Evolutionary conservation across 2,329 filamentous ascomycete species (phyloP), one percentile per base, ranked within the genome.

Genomic region (Emmonsiellopsis sp.): DNA sequence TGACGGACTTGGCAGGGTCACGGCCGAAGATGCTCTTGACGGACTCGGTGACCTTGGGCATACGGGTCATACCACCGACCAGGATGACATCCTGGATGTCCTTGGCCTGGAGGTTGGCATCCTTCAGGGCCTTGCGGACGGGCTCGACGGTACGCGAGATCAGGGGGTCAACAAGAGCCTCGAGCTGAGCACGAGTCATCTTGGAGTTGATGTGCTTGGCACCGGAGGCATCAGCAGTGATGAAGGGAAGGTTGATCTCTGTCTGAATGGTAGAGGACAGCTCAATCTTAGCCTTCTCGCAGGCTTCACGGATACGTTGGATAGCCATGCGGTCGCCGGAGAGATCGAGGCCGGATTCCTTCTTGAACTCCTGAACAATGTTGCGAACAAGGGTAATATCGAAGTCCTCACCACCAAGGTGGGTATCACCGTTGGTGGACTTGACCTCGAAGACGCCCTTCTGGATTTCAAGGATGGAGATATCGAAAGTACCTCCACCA

Each of bases 261-360:
- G 92, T 97, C 74, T 95, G 88, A 62, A 91, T 83, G 55, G 91
- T 91, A 36, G 91, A 96, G 10, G 92, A 97, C 62, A 97, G 80
- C 78, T 96, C 92, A 67, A 96, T 96, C 88, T 97, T 97, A 70
- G 92, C 92, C 85, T 96, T 96, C 83, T 97, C 92, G 63, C 91
- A 90, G 63, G 91, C 92, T 79, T 96, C 92, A 77, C 92, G 91
- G 72, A 97, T 96, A 84, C 92, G 86, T 83, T 96, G 92, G 69
- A 97, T 95, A 64, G 92, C 92, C 91, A 96, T 96, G 73, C 92
- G 90, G 79, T 97, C 92, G 68, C 76, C 77, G 55, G 89, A 87
- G 62, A 97, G 83, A 71, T 97, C 92, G 61, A 96, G 87, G 59
- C 87, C 86, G 60, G 88, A 89, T 63, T 95, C 88, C 77, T 89